Conservation (phyloP, 179 eudicot genomes). For the Silene coronaria region DNA sequence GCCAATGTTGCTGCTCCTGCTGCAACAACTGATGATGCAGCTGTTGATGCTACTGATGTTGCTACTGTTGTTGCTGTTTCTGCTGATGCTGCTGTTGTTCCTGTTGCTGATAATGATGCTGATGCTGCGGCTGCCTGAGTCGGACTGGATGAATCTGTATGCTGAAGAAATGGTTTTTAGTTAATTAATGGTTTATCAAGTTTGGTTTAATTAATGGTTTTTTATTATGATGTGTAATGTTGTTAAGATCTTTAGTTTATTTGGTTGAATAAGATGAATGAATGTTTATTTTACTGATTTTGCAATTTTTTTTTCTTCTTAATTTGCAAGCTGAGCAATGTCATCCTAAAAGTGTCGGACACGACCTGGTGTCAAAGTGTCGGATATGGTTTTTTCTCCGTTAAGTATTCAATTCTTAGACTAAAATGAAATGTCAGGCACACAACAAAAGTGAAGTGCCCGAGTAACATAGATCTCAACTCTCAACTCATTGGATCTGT, state of each 20-base stretch:
- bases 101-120: background rate
- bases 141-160: background rate
- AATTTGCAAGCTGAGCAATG: slow-evolving; percentile 7
- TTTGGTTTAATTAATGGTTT: slow-evolving; percentile 1
- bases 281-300: background rate
- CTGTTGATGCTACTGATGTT: slow-evolving; percentile 1
- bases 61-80: slow-evolving; percentile 16
- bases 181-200: slow-evolving; percentile 9
- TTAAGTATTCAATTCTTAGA: too few relatives aligned
- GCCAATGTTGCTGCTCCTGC: slow-evolving; percentile 14
- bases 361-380: too few relatives aligned
- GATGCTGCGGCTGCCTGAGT: slow-evolving; percentile 19
- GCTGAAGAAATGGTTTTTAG: background rate
- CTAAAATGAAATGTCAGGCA: too few relatives aligned
- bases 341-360: too few relatives aligned
- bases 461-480: too few relatives aligned
- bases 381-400: too few relatives aligned
- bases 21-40: slow-evolving; percentile 11
- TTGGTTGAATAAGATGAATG: slow-evolving; percentile 21
- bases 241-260: slow-evolving; percentile 12
- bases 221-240: slow-evolving; percentile 1
- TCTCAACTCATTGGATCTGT: too few relatives aligned
- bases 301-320: too few relatives aligned
- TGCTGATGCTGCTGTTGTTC: slow-evolving; percentile 9
- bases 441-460: too few relatives aligned